Evolutionary conservation across 2,329 filamentous ascomycete genomes (phyloP).

Genomic region (Byssothecium circinans): DNA sequence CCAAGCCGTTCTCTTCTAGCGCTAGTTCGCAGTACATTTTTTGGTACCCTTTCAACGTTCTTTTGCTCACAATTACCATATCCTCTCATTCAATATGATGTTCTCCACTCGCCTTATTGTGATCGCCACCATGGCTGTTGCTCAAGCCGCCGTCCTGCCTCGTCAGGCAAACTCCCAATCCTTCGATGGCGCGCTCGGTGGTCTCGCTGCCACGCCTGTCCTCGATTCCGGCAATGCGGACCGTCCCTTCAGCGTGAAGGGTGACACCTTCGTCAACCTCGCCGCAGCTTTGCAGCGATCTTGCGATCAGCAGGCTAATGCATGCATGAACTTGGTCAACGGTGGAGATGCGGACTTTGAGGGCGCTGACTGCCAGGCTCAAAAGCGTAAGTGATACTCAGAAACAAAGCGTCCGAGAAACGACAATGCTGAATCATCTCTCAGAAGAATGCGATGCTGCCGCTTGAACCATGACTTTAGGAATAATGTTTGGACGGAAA

Average conservation of each 20-base stretch:
- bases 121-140: conserved; percentile 19
- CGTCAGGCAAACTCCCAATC: conserved; percentile 35
- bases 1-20: conserved; percentile 23
- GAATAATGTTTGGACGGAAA: neutral
- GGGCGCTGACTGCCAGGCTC: conserved; percentile 57
- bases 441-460: conserved; percentile 13
- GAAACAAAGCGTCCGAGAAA: neutral
- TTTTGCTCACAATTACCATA: neutral
- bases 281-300: conserved; percentile 60
- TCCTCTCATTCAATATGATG: conserved; percentile 24
- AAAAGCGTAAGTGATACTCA: conserved; percentile 48
- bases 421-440: neutral
- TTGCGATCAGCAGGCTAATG: conserved; percentile 66
- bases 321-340: conserved; percentile 61
- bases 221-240: conserved; percentile 54
- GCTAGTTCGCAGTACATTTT: conserved; percentile 22
- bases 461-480: neutral
- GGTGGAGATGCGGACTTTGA: conserved; percentile 47
- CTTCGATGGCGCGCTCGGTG: conserved; percentile 55
- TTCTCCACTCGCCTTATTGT: conserved; percentile 21
- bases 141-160: conserved; percentile 19
- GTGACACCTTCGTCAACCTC: conserved; percentile 55
- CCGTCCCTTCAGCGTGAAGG: conserved; percentile 38
- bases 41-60: neutral
- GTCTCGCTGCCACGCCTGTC: conserved; percentile 56